phyloP scores from a whole-genome alignment of 192 early-diverging fungal genomes.

The Gonapodya prolifera region DNA sequence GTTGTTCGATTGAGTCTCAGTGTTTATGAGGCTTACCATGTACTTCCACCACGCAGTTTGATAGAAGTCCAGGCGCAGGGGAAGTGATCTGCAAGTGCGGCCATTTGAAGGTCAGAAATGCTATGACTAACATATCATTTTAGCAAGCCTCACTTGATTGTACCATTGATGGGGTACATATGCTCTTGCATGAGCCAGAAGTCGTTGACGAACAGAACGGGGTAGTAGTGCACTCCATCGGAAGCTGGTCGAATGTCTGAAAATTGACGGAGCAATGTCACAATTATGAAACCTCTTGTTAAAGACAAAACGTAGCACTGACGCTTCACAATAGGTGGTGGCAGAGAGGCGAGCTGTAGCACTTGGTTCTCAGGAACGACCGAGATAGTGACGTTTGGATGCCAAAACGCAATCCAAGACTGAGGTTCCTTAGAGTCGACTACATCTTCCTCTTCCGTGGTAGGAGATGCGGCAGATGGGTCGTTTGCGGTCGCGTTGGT shows the following conservation, averaged over 20 bases:
- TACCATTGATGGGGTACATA: conserved; percentile 54
- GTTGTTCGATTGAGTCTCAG: background rate
- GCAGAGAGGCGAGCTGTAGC: background rate
- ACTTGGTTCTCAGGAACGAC: background rate
- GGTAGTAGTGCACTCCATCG: conserved; percentile 33
- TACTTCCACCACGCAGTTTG: conserved; percentile 62
- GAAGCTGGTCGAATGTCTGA: background rate
- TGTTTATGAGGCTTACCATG: conserved; percentile 7
- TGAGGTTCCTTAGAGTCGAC: background rate
- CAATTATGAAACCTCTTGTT: background rate
- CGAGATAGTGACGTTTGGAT: background rate
- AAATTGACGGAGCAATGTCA: background rate
- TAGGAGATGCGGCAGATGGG: background rate
- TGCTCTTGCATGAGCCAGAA: conserved; percentile 70
- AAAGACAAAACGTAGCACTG: background rate
- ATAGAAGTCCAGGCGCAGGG: conserved; percentile 47
- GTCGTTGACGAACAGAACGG: conserved; percentile 61
- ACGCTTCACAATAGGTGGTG: background rate
- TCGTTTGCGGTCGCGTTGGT: background rate
- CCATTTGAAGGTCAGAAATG: background rate
- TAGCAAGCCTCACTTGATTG: conserved; percentile 37
- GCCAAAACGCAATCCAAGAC: background rate
- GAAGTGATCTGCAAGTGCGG: conserved; percentile 27
- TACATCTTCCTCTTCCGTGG: background rate
- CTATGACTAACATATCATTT: background rate